Percentiles rank a stretch among this genome's conserved stretches.
phyloP scores from a whole-genome alignment of 2,329 filamentous ascomycete genomes.

The Alternaria alternata region DNA sequence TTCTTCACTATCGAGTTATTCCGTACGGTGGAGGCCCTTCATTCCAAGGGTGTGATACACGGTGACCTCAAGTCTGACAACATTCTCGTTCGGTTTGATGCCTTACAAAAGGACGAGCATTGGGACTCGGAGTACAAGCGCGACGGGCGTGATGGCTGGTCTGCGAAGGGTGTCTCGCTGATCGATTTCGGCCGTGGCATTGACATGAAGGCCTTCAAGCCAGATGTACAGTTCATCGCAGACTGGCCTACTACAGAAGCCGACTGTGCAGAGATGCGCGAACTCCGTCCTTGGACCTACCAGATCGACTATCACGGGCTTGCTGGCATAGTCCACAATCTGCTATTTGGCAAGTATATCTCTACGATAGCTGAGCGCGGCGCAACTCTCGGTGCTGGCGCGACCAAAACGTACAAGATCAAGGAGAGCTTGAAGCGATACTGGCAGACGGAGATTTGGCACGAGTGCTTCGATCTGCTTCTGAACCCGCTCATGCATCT shows the following conservation, averaged over 20 bases:
- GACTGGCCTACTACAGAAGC: constrained; percentile 91
- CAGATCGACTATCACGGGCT: constrained; percentile 97
- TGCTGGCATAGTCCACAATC: constrained; percentile 83
- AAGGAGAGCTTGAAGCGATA: constrained; percentile 89
- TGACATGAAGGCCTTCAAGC: constrained; percentile 85
- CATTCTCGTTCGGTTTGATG: constrained; percentile 84
- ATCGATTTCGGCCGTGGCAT: constrained; percentile 97
- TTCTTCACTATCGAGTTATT: constrained; percentile 94
- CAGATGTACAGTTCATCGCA: constrained; percentile 85
- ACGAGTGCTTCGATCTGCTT: constrained; percentile 80
- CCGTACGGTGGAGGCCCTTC: constrained; percentile 86
- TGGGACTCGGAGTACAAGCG: constrained; percentile 73
- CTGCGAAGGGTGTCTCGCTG: constrained; percentile 77
- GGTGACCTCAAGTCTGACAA: constrained; percentile 97
- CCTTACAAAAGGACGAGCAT: constrained; percentile 52
- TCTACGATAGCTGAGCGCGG: constrained; percentile 68
- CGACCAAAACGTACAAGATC: constrained; percentile 76
- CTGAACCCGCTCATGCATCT: constrained; percentile 79
- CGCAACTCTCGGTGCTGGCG: constrained; percentile 64
- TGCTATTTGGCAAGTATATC: constrained; percentile 95
- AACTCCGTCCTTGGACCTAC: constrained; percentile 94
- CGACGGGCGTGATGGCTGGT: constrained; percentile 81
- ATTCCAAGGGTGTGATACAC: constrained; percentile 80
- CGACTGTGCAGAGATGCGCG: constrained; percentile 95
- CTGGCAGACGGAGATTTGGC: constrained; percentile 95